phyloP scores from a whole-genome alignment of 2,329 filamentous ascomycete genomes.

The Didymella pinodella region DNA sequence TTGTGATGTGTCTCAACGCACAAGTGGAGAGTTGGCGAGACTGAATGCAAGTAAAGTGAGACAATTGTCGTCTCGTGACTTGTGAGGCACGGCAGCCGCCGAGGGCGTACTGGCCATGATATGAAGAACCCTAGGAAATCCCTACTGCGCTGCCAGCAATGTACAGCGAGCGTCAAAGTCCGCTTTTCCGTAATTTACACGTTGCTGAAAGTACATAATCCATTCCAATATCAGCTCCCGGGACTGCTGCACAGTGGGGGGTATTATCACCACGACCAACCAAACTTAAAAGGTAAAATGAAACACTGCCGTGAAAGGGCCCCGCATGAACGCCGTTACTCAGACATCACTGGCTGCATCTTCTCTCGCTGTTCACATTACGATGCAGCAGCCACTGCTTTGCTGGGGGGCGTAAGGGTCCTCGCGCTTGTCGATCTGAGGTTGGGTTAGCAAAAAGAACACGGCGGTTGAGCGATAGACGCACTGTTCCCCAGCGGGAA shows the following conservation, averaged over 20 bases:
- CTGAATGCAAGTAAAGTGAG: slow-evolving; percentile 25
- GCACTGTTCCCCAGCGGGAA: slow-evolving; percentile 87
- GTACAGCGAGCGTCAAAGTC: slow-evolving; percentile 31
- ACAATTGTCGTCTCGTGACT: slow-evolving; percentile 39
- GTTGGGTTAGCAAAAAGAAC: slow-evolving; percentile 29
- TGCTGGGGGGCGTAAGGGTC: slow-evolving; percentile 98
- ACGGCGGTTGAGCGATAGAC: slow-evolving; percentile 30
- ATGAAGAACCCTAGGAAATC: slow-evolving; percentile 32
- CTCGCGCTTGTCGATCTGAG: slow-evolving; percentile 85
- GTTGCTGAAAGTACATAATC: slow-evolving; percentile 51
- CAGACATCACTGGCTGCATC: slow-evolving; percentile 46
- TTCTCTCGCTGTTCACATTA: slow-evolving; percentile 72
- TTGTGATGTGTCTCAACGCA: slow-evolving; percentile 2
- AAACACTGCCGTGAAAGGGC: slow-evolving; percentile 49
- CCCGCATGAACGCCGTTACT: slow-evolving; percentile 51
- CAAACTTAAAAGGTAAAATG: slow-evolving; percentile 41
- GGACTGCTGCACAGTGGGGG: slow-evolving; percentile 41
- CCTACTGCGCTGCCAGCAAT: slow-evolving; percentile 40
- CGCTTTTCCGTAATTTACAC: slow-evolving; percentile 51
- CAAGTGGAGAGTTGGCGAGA: slow-evolving; percentile 5
- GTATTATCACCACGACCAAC: slow-evolving; percentile 49
- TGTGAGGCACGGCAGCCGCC: slow-evolving; percentile 36
- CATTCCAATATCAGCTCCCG: slow-evolving; percentile 39
- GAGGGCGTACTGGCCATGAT: slow-evolving; percentile 29
- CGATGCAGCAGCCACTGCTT: slow-evolving; percentile 87